These are phyloP conservation scores for Tuber umbilicatum DNA, from an alignment of 495 filamentous ascomycete species.

Conservation along the genomic window DNA sequence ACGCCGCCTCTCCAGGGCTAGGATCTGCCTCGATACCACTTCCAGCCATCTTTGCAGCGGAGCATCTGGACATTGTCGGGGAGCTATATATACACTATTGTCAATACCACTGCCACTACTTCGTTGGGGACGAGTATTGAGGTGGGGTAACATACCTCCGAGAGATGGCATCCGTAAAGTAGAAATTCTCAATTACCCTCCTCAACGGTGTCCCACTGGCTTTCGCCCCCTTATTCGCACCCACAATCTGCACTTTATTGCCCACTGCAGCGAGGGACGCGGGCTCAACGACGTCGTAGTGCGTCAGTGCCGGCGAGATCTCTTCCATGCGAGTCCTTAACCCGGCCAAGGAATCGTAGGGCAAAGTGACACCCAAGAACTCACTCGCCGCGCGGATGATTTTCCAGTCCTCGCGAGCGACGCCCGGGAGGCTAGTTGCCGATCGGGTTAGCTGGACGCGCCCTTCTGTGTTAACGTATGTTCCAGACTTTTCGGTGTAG, in stretches of 20 bases:
- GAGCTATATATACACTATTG: slow-evolving; percentile 52
- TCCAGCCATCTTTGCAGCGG: slow-evolving; percentile 50
- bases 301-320: slow-evolving; percentile 77
- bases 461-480: slow-evolving; percentile 95
- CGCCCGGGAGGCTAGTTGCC: slow-evolving; percentile 77
- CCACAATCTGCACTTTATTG: slow-evolving; percentile 77
- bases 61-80: slow-evolving; percentile 94
- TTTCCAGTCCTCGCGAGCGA: slow-evolving; percentile 94
- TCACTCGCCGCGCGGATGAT: slow-evolving; percentile 87
- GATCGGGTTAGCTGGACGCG: slow-evolving; percentile 86
- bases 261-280: slow-evolving; percentile 57
- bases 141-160: slow-evolving; percentile 60
- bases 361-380: slow-evolving; percentile 77
- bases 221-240: slow-evolving; percentile 84
- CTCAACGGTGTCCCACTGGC: slow-evolving; percentile 60
- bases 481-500: slow-evolving; percentile 95
- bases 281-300: slow-evolving; percentile 84
- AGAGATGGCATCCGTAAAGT: slow-evolving; percentile 92
- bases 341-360: slow-evolving; percentile 83
- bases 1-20: slow-evolving; percentile 25
- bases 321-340: slow-evolving; percentile 90
- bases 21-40: slow-evolving; percentile 29
- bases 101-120: slow-evolving; percentile 40
- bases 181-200: slow-evolving; percentile 88
- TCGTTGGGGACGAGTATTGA: slow-evolving; percentile 7